Evolutionary conservation across 1,139 yeast species (phyloP).

Genomic region (Saccharomyces hybrid): DNA sequence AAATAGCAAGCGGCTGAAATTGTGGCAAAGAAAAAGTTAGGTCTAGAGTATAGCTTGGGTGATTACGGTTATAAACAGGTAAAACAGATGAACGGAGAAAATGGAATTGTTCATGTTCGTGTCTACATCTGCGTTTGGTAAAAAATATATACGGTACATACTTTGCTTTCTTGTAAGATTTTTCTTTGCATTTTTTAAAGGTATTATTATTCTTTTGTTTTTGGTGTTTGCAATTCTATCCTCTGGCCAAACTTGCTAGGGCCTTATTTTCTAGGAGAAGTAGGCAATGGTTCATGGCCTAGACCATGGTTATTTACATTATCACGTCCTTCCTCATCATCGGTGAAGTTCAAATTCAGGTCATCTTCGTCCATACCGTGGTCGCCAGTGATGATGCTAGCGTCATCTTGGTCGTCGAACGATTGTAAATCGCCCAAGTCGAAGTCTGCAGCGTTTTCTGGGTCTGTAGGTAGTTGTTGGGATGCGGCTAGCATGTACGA

Average conservation of each 20-base stretch:
- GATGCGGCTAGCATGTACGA: constrained; percentile 93
- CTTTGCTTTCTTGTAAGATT: not conserved
- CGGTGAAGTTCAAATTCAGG: constrained; percentile 11
- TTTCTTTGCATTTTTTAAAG: not conserved
- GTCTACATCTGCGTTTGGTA: not conserved
- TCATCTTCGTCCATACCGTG: constrained; percentile 16
- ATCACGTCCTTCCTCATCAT: not conserved
- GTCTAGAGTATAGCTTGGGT: not conserved
- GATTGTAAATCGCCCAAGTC: constrained; percentile 70
- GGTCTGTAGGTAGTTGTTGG: constrained; percentile 81
- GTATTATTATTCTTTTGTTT: not conserved
- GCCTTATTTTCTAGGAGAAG: not conserved
- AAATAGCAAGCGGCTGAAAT: not conserved
- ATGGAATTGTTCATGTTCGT: not conserved
- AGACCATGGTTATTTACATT: constrained; percentile 2
- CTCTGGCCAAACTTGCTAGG: not conserved
- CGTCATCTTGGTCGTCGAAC: constrained; percentile 22
- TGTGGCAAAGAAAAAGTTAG: not conserved
- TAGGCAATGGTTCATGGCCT: not conserved
- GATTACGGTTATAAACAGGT: not conserved
- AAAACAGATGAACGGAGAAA: not conserved
- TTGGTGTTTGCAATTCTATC: not conserved
- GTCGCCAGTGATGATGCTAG: constrained; percentile 18
- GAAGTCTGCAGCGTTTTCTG: constrained; percentile 64
- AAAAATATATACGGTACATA: not conserved